Conservation (phyloP, 176 grass and related monocot species). For the Avena sativa region DNA sequence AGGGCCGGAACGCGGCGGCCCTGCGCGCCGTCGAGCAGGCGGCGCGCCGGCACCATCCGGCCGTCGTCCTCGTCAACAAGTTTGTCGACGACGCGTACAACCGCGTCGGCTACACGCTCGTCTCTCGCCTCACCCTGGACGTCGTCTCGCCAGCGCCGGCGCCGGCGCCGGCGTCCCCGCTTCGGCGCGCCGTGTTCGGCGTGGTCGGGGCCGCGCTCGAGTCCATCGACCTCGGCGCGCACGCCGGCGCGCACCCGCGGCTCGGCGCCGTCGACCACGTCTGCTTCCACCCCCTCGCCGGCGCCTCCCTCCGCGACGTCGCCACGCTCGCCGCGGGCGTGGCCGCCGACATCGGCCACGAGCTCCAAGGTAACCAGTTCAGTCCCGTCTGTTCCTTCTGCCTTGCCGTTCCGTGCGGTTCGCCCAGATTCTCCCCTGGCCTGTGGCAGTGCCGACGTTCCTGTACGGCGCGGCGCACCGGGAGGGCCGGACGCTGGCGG, state of each 20-base stretch:
- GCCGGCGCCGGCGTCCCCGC: constrained; percentile 17
- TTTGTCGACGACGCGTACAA: constrained; percentile 78
- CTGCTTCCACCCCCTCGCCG: constrained; percentile 71
- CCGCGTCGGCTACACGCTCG: constrained; percentile 79
- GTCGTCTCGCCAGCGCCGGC: not conserved
- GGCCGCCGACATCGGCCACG: constrained; percentile 56
- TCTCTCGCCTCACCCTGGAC: constrained; percentile 45
- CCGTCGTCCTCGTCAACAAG: constrained; percentile 57
- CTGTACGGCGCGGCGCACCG: constrained; percentile 73
- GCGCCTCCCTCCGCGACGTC: constrained; percentile 47
- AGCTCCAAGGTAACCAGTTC: constrained; percentile 54
- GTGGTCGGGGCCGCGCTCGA: constrained; percentile 63
- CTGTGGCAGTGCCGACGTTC: constrained; percentile 58
- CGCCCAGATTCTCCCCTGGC: not conserved
- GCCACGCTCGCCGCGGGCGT: constrained; percentile 54
- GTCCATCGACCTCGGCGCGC: constrained; percentile 58
- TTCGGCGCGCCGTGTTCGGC: constrained; percentile 60
- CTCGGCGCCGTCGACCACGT: constrained; percentile 84
- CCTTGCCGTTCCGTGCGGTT: not conserved
- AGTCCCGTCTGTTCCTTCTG: not conserved
- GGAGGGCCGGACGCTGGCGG: constrained; percentile 64
- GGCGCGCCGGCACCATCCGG: constrained; percentile 48
- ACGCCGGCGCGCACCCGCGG: constrained; percentile 71
- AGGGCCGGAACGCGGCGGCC: constrained; percentile 58
- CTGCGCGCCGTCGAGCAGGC: constrained; percentile 71